A percentile compares a stretch with the other conserved stretches of the same genome.
Conservation (phyloP, 257 asterid genomes). For the Nicotiana paniculata region DNA sequence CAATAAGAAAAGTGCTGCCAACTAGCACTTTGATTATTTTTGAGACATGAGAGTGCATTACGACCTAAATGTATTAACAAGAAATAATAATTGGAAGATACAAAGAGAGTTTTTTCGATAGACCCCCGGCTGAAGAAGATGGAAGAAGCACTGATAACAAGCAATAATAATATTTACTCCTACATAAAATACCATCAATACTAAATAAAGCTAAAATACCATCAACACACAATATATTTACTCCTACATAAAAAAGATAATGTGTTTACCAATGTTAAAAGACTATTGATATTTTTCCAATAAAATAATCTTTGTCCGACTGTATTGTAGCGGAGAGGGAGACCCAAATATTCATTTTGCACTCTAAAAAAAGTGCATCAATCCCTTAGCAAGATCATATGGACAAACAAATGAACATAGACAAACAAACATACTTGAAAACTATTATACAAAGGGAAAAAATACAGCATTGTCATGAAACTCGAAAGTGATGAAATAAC, state of each 20-base stretch:
- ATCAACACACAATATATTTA: not conserved
- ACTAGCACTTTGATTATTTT: too few relatives aligned
- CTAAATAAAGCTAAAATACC: too few relatives aligned
- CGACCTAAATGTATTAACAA: too few relatives aligned
- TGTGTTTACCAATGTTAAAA: not conserved
- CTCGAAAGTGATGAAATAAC: not conserved
- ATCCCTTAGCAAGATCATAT: not conserved
- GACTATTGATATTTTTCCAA: not conserved
- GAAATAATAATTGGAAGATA: not conserved
- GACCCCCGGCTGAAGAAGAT: too few relatives aligned
- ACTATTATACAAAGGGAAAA: not conserved
- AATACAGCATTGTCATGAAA: slow-evolving; percentile 7
- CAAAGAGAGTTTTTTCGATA: too few relatives aligned
- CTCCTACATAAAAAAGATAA: not conserved
- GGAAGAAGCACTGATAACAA: too few relatives aligned
- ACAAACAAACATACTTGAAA: not conserved
- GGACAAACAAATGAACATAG: not conserved
- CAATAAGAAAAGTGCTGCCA: too few relatives aligned
- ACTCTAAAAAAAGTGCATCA: slow-evolving; percentile 3
- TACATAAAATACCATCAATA: too few relatives aligned
- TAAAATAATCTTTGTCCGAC: not conserved
- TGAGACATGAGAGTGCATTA: too few relatives aligned
- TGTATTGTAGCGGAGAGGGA: not conserved
- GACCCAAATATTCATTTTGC: not conserved
- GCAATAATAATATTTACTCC: too few relatives aligned